Percentiles rank a stretch among this genome's conserved stretches.
phyloP scores from a whole-genome alignment of 1,139 yeast genomes.

The Arxiozyma bovina region DNA sequence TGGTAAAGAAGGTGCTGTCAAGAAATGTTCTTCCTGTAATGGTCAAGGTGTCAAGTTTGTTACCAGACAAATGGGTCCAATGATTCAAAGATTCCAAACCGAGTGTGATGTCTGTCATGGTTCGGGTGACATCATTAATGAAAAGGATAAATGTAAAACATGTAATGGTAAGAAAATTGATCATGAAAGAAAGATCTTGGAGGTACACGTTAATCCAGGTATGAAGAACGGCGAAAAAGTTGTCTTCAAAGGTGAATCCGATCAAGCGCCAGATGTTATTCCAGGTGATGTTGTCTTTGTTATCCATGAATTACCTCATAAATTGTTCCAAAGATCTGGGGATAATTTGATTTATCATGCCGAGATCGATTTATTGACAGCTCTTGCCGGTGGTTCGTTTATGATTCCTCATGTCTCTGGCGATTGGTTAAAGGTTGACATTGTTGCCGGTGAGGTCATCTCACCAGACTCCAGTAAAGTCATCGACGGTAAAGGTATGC shows the following conservation, averaged over 20 bases:
- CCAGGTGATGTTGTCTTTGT: conserved; percentile 96
- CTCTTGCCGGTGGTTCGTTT: conserved; percentile 92
- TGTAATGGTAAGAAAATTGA: conserved; percentile 87
- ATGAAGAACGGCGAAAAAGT: conserved; percentile 92
- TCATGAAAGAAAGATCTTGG: conserved; percentile 84
- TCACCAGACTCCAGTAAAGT: conserved; percentile 77
- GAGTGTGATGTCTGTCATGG: conserved; percentile 91
- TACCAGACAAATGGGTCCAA: conserved; percentile 98
- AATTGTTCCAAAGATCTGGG: conserved; percentile 42
- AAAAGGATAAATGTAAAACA: conserved; percentile 78
- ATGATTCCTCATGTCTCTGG: conserved; percentile 81
- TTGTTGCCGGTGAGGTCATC: conserved; percentile 89
- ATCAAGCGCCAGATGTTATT: conserved; percentile 88
- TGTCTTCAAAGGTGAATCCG: conserved; percentile 92
- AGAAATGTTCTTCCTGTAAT: conserved; percentile 74
- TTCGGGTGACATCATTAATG: conserved; percentile 79
- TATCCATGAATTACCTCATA: conserved; percentile 61
- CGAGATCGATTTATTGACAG: conserved; percentile 84
- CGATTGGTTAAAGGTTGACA: conserved; percentile 73
- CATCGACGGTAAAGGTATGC: conserved; percentile 94
- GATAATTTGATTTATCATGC: conserved; percentile 80
- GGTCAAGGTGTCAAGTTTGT: conserved; percentile 91
- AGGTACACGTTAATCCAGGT: conserved; percentile 94
- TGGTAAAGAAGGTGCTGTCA: conserved; percentile 87
- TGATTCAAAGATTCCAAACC: conserved; percentile 96